Evolutionary conservation across 495 filamentous ascomycete genomes (phyloP), one percentile per base, ranked within the genome.

Genomic region (Bacidia rubella): DNA sequence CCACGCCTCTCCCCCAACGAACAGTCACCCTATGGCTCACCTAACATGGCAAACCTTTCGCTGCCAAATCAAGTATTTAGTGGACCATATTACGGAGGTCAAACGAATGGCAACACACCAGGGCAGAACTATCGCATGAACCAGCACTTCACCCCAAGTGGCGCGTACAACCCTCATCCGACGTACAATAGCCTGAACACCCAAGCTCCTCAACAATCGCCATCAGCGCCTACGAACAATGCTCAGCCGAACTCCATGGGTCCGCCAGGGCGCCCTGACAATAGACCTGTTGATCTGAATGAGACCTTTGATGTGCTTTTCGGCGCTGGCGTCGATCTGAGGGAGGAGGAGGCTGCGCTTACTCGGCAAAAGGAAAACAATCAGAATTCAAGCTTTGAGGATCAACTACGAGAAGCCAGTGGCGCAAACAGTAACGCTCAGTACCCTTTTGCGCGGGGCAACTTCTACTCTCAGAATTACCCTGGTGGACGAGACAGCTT

Each of bases 321-420:
- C 25, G 82, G 78, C 27, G 84, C 87, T 21, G 88, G 86, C 47
- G 82, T 95, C 53, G 85, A 95, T 70, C 69, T 94, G 1, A 77
- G 78, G 48, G 87, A 83, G 62, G 89, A 95, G 62, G 86, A 90
- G 56, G 81, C 84, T 39, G 80, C 73, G 53, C 66, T 90, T 51
- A 76, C 81, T 20, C 10, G 27, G 38, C 19, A 24, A 25, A 50
- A 26, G 26, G 47, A 50, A 1, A 50, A 32, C 27, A 50, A 50
- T 38, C 47, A 29, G 47, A 74, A 75, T 52, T 71, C 73, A 43
- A 82, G 79, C 49, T 66, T 64, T 44, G 63, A 68, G 3, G 60
- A 59, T 42, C 27, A 69, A 40, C 40, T 55, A 54, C 54, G 52
- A 64, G 50, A 56, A 57, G 15, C 60, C 60, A 43, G 47, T 19